Percentiles rank a stretch among this genome's conserved stretches.
Evolutionary conservation across 2,329 filamentous ascomycete genomes (phyloP).

Genomic region (Graphilbum fragrans): DNA sequence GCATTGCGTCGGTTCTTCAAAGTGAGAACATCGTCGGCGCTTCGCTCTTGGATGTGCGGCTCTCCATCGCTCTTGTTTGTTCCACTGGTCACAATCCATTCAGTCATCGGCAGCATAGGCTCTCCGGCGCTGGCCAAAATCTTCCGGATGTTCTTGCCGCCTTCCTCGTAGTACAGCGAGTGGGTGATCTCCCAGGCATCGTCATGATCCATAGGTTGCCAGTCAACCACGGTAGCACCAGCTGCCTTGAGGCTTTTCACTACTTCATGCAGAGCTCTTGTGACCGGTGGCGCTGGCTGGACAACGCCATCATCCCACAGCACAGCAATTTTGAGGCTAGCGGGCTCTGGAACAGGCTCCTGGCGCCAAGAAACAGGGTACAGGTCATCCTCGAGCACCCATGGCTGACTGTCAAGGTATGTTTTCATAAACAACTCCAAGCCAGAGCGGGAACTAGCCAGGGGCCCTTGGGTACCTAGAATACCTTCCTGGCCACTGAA

Average conservation of each 20-base stretch:
- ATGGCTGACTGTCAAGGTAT: slow-evolving; percentile 46
- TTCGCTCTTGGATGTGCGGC: slow-evolving; percentile 21
- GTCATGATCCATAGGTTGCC: slow-evolving; percentile 8
- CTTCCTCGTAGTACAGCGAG: slow-evolving; percentile 36
- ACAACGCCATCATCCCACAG: slow-evolving; percentile 21
- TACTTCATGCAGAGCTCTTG: slow-evolving; percentile 37
- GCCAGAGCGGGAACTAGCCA: background rate
- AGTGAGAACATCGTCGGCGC: slow-evolving; percentile 22
- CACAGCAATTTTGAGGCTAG: background rate
- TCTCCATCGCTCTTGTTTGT: background rate
- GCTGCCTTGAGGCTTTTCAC: slow-evolving; percentile 11
- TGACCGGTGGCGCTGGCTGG: slow-evolving; percentile 43
- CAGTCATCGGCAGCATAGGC: slow-evolving; percentile 28
- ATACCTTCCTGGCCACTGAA: background rate
- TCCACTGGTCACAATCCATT: slow-evolving; percentile 19
- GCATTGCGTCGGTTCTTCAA: slow-evolving; percentile 10
- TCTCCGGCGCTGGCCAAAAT: slow-evolving; percentile 31
- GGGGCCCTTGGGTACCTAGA: background rate
- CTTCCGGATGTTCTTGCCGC: slow-evolving; percentile 28
- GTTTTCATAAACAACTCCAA: slow-evolving; percentile 40
- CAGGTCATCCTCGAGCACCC: slow-evolving; percentile 53
- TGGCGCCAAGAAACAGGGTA: slow-evolving; percentile 44
- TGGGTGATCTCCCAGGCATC: slow-evolving; percentile 15
- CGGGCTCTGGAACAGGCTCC: slow-evolving; percentile 10
- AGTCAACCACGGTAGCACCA: slow-evolving; percentile 9